These are phyloP conservation scores for Fusarium praegraminearum DNA, from an alignment of 2,329 filamentous ascomycete species.

Conservation along the genomic window DNA sequence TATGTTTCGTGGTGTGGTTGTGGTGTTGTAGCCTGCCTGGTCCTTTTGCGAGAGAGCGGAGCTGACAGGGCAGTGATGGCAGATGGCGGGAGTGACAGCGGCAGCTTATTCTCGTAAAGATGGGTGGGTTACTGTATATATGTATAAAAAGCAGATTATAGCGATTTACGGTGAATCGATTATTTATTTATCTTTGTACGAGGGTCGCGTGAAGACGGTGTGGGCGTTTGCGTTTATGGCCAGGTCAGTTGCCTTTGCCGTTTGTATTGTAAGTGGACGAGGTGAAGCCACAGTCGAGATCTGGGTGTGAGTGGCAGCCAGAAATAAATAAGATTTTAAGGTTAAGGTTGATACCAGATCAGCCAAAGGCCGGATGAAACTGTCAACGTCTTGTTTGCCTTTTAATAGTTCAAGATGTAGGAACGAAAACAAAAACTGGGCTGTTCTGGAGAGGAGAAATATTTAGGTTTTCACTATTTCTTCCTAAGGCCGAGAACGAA, in stretches of 20 bases:
- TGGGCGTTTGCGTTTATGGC: conserved; percentile 22
- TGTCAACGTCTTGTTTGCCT: conserved; percentile 36
- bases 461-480: conserved; percentile 12
- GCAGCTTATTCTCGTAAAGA: background rate
- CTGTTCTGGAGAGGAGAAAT: background rate
- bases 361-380: conserved; percentile 18
- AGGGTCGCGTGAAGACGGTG: conserved; percentile 27
- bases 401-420: conserved; percentile 8
- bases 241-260: conserved; percentile 10
- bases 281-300: conserved; percentile 41
- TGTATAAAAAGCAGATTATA: conserved; percentile 10
- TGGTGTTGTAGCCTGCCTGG: conserved; percentile 24
- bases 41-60: conserved; percentile 14
- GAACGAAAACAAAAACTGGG: background rate
- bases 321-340: conserved; percentile 43
- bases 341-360: conserved; percentile 32
- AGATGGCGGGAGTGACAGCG: conserved; percentile 13
- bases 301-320: conserved; percentile 37
- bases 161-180: conserved; percentile 2
- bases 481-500: conserved; percentile 30
- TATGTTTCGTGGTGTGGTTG: conserved; percentile 19
- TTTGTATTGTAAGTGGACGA: conserved; percentile 19
- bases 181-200: conserved; percentile 23
- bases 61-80: conserved; percentile 7
- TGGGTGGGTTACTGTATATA: background rate